Base-by-base conservation (phyloP, 2,329 filamentous ascomycete species). In the Verruconis gallopava region DNA sequence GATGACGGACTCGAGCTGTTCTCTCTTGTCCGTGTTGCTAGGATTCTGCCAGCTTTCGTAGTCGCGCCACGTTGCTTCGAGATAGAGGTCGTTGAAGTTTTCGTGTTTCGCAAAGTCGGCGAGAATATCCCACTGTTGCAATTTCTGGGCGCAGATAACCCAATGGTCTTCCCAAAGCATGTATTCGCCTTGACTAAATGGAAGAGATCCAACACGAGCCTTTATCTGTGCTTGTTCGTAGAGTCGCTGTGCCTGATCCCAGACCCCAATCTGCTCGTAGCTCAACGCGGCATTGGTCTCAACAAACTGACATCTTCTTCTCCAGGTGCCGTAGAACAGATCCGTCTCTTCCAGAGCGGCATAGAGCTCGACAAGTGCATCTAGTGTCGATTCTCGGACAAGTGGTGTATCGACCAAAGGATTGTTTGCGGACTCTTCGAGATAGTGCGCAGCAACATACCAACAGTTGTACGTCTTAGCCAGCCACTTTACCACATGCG, bases 141-240 rank as follows among this genome's bases (percentile, higher is more conserved):
- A 71, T 64, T 98, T 98, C 63, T 96, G 86, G 0, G 89, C 91
- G 59, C 91, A 98, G 38, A 95, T 73, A 33, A 98, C 80, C 91
- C 91, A 99, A 53, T 98, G 93, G 56, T 99, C 91, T 62, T 99
- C 91, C 91, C 91, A 99, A 1, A 99, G 73, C 75, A 93, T 95
- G 62, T 99, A 99, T 61, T 99, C 91, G 21, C 81, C 86, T 53
- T 93, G 84, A 1, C 89, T 94, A 60, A 95, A 96, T 0, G 91
- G 89, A 47, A 96, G 77, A n/a, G 89, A 85, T 40, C 88, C 91
- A 1, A 89, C 96, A 37, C 93, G 77, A 35, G 93, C 91, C 60
- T 96, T 98, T 59, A 98, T 85, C 61, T 98, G 93, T 0, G 93
- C 91, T 43, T 81, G 81, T 61, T 99, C 91, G 59, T 96, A 98